Evolutionary conservation across 108 stramenopile species (phyloP), one percentile per base, ranked within the genome.

Genomic region (Fistulifera pelliculosa): DNA sequence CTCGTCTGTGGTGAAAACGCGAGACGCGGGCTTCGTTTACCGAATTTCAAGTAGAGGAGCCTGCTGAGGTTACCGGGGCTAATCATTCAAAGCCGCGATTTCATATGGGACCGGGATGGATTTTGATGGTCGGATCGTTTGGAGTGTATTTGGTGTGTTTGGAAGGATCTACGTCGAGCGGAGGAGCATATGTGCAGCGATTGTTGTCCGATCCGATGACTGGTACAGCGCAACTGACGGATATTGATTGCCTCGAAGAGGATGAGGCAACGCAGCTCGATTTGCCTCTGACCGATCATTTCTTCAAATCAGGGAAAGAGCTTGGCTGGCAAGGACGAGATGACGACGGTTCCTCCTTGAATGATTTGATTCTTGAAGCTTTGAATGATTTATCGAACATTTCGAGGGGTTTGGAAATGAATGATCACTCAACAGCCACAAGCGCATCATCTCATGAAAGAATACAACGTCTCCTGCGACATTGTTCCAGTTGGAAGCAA

Each of bases 401-500:
- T 39, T 35, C 21, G 48, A 49, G 14, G 45, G 47, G 40, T 18
- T 54, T 22, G 54, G 44, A 19, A 45, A 15, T 51, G 49, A 27
- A 5, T 0, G 17, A 19, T 16, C 12, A 35, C 8, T 4, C 31
- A 14, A 17, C n/a, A 40, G 35, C 45, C 10, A 26, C 27, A n/a
- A 42, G 41, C 24, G 21, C 71, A 62, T 65, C 85, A 0, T 63
- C 74, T 49, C 52, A 58, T n/a, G 68, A 79, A 55, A 81, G 81
- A 42, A 74, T 74, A 35, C 62, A 57, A 27, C 66, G 80, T 2
- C 58, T 90, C 3, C 49, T 90, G 28, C 62, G 69, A 16, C 75
- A 76, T 41, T 81, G 83, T 49, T 72, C 78, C 8, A 77, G 72
- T 49, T 90, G 81, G 84, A 76, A 71, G 8, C 62, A 71, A 49